A percentile compares a stretch with the other conserved stretches of the same genome.
phyloP scores from a whole-genome alignment of 1,139 yeast species.

The Protomyces macrosporus region DNA sequence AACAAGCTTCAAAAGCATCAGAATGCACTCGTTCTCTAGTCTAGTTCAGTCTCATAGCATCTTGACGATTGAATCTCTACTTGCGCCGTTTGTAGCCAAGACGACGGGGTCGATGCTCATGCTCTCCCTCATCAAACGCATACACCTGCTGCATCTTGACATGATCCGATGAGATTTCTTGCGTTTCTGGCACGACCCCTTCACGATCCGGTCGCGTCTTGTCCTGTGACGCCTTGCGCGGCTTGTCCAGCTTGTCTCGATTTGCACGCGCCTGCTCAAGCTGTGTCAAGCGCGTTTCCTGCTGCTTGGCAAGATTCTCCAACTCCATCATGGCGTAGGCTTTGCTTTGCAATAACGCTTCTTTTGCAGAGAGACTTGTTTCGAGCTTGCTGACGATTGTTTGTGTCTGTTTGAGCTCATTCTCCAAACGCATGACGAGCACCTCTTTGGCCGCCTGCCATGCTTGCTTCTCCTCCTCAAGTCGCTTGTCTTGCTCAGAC shows the following conservation, averaged over 20 bases:
- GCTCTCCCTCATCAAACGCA: not conserved
- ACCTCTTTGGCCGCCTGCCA: not conserved
- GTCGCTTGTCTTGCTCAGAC: not conserved
- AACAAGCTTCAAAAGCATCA: slow-evolving; percentile 95
- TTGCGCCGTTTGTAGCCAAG: not conserved
- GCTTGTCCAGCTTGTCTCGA: not conserved
- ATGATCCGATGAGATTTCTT: not conserved
- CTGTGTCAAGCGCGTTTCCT: not conserved
- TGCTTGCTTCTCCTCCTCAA: not conserved
- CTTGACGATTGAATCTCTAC: not conserved
- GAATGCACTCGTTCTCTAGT: slow-evolving; percentile 64
- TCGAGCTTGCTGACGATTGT: not conserved
- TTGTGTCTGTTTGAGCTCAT: not conserved
- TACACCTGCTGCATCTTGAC: not conserved
- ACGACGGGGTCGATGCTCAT: not conserved
- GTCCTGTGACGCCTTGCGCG: not conserved
- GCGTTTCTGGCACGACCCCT: not conserved
- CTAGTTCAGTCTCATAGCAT: not conserved
- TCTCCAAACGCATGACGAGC: not conserved
- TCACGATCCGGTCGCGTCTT: not conserved
- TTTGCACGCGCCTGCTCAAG: not conserved
- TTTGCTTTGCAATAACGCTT: not conserved
- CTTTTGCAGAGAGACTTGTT: not conserved
- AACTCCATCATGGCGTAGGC: not conserved
- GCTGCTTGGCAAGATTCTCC: not conserved